A percentile compares a stretch with the other conserved stretches of the same genome.
Evolutionary conservation across 1,284 basidiomycete genomes (phyloP).

Genomic region (Ustilago lituana): DNA sequence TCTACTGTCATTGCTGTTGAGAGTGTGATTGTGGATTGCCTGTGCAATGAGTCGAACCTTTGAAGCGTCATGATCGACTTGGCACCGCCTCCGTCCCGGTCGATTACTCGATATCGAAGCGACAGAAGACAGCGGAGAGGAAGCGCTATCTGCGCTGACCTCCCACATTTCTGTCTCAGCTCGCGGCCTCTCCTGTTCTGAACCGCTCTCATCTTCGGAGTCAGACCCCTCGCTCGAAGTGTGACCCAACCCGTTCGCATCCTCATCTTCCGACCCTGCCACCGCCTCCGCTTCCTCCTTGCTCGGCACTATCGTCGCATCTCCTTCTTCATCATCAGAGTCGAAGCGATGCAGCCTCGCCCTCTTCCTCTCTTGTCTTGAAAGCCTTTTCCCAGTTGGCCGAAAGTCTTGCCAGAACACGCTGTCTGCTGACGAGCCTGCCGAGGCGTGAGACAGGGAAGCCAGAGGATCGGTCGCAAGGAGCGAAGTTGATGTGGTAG

Average conservation of each 20-base stretch:
- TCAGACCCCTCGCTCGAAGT: slow-evolving; percentile 23
- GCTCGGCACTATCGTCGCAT: neutral
- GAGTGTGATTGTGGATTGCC: slow-evolving; percentile 11
- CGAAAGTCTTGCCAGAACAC: slow-evolving; percentile 32
- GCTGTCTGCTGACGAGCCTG: slow-evolving; percentile 6
- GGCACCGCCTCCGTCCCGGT: no score
- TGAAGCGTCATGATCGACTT: no score
- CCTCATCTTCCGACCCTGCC: slow-evolving; percentile 14
- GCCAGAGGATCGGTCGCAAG: slow-evolving; percentile 14
- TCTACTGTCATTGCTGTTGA: neutral
- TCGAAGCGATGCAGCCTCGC: slow-evolving; percentile 24
- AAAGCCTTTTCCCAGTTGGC: neutral
- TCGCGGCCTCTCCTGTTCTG: no score
- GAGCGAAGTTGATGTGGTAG: slow-evolving; percentile 7
- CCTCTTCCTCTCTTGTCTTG: slow-evolving; percentile 3
- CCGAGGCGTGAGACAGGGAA: slow-evolving; percentile 10
- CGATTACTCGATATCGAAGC: no score
- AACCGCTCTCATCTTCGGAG: no score
- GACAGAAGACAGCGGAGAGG: neutral
- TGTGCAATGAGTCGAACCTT: slow-evolving; percentile 15
- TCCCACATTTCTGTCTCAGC: neutral
- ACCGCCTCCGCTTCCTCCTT: neutral
- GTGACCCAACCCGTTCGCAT: slow-evolving; percentile 1
- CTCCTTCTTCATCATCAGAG: slow-evolving; percentile 8
- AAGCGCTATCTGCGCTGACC: neutral